phyloP scores from a whole-genome alignment of 441 rosid species.

The Omphalea diandra region DNA sequence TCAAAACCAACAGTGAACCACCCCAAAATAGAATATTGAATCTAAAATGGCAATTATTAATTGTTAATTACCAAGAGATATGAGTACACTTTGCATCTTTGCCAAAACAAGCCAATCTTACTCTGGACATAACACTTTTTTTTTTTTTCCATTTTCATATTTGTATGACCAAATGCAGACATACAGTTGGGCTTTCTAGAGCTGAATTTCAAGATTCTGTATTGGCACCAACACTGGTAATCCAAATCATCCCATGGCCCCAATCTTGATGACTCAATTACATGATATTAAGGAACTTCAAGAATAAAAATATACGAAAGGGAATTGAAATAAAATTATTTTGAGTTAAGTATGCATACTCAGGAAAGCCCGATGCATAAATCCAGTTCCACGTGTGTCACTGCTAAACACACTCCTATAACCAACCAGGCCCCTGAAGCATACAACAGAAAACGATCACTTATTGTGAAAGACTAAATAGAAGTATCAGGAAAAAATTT shows the following conservation, averaged over 20 bases:
- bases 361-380: conserved; percentile 97
- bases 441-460: conserved; percentile 14
- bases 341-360: conserved; percentile 46
- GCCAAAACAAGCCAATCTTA: conserved; percentile 8
- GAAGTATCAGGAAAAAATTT: background rate
- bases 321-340: conserved; percentile 5
- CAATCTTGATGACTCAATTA: conserved; percentile 1
- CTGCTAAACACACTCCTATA: conserved; percentile 98
- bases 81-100: too few relatives aligned
- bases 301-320: conserved; percentile 9
- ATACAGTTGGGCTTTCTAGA: background rate
- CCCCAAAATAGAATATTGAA: conserved; percentile 1
- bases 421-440: conserved; percentile 87
- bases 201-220: background rate
- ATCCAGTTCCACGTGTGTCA: conserved; percentile 95
- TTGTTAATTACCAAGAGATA: background rate
- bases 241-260: conserved; percentile 1
- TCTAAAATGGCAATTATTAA: background rate
- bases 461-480: background rate
- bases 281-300: background rate
- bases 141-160: too few relatives aligned
- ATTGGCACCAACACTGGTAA: background rate
- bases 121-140: background rate
- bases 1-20: background rate
- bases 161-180: background rate